These are phyloP conservation scores for Pyronema domesticum DNA, from an alignment of 495 filamentous ascomycete genomes.

Conservation along the genomic window DNA sequence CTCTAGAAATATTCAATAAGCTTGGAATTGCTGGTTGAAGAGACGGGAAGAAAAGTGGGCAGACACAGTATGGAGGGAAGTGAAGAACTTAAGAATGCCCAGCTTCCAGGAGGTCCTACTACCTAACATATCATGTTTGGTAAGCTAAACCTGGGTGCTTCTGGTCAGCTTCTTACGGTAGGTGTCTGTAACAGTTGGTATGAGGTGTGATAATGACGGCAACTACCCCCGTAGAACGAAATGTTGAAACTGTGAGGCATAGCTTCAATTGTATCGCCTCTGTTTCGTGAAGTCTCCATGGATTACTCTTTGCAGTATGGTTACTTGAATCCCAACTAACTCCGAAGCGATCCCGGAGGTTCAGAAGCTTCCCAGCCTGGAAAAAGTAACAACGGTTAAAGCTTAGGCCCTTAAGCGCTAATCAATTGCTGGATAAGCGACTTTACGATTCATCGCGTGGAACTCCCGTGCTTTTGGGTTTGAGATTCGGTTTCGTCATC, in stretches of 20 bases:
- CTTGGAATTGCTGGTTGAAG: conserved; percentile 2
- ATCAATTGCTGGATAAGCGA: not conserved
- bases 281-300: conserved; percentile 1
- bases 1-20: conserved; percentile 8
- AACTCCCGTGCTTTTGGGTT: not conserved
- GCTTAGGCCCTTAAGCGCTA: not conserved
- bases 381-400: not conserved
- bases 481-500: not conserved
- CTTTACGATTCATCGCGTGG: not conserved
- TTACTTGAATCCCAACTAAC: not conserved
- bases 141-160: not conserved
- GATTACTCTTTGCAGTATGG: not conserved
- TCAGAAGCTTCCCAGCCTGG: not conserved
- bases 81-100: not conserved
- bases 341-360: not conserved
- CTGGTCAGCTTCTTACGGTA: not conserved
- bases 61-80: conserved; percentile 7
- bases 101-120: not conserved
- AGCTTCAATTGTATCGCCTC: not conserved
- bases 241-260: conserved; percentile 2
- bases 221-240: not conserved
- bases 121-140: too few species aligned
- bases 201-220: not conserved
- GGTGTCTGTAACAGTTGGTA: not conserved
- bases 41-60: conserved; percentile 12